Conservation (phyloP, 352 stramenopile species). For the Phytopythium montanum region DNA sequence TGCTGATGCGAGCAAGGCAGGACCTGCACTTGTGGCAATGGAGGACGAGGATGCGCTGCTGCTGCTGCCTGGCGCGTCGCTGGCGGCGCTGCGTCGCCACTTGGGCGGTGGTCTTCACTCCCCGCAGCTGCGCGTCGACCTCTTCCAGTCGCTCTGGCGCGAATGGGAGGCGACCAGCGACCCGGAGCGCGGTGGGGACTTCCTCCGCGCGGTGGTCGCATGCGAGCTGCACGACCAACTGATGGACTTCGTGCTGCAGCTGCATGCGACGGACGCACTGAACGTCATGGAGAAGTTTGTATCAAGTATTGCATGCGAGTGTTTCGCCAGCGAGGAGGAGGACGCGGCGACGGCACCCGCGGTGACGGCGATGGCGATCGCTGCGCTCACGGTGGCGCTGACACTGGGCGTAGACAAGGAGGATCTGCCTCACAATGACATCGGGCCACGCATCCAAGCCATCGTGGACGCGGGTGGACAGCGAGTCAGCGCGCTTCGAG, state of each 20-base stretch:
- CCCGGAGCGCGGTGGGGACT: conserved; percentile 5
- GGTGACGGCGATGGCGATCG: conserved; percentile 11
- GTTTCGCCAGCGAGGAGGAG: conserved; percentile 4
- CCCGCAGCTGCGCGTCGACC: neutral
- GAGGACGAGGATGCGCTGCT: neutral
- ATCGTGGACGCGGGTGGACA: too few relatives aligned
- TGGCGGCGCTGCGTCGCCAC: neutral
- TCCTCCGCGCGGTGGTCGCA: conserved; percentile 22
- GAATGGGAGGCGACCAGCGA: conserved; percentile 14
- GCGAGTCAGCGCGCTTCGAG: neutral
- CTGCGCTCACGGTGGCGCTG: neutral
- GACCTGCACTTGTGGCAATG: neutral
- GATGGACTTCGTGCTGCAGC: conserved; percentile 26
- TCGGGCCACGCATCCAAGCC: neutral
- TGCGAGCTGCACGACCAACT: conserved; percentile 28
- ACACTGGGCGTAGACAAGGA: conserved; percentile 15
- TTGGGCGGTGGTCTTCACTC: neutral
- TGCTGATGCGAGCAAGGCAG: neutral
- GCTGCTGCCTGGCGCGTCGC: neutral
- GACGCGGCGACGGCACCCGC: conserved; percentile 3
- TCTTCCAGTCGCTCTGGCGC: conserved; percentile 14
- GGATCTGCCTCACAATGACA: neutral
- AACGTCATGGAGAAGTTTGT: conserved; percentile 16
- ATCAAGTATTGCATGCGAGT: neutral
- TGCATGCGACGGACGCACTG: conserved; percentile 22